Percentiles rank a stretch among this genome's conserved stretches.
These are phyloP conservation scores for Phytophthora sansomeana DNA, from an alignment of 352 stramenopile species.

Conservation along the genomic window DNA sequence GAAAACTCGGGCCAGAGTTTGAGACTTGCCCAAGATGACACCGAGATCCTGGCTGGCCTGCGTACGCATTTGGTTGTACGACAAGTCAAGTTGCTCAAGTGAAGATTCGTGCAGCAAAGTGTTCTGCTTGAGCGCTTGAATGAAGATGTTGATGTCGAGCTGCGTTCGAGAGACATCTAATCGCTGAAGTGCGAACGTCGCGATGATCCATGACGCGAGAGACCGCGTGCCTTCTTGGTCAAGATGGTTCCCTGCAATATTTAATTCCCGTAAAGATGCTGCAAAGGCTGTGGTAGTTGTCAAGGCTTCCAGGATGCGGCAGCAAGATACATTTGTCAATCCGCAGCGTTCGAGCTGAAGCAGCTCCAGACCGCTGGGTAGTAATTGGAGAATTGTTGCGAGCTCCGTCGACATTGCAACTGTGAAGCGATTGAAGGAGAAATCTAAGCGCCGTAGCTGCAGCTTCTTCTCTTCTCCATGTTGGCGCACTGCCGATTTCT, in stretches of 20 bases:
- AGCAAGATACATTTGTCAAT: conserved; percentile 42
- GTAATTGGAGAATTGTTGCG: conserved; percentile 55
- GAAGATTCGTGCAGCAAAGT: conserved; percentile 71
- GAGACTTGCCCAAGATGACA: conserved; percentile 67
- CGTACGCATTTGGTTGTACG: conserved; percentile 70
- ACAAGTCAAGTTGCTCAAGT: conserved; percentile 66
- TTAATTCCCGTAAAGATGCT: conserved; percentile 59
- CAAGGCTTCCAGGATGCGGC: conserved; percentile 50
- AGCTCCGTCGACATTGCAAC: conserved; percentile 54
- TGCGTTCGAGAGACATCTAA: conserved; percentile 70
- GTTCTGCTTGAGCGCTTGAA: conserved; percentile 70
- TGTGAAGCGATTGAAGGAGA: conserved; percentile 78
- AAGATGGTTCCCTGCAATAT: conserved; percentile 68
- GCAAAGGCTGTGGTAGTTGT: conserved; percentile 60
- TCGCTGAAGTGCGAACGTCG: conserved; percentile 58
- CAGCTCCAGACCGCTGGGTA: conserved; percentile 56
- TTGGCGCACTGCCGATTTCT: conserved; percentile 62
- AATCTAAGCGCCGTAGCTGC: conserved; percentile 53
- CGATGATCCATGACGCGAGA: conserved; percentile 63
- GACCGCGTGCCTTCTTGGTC: conserved; percentile 49
- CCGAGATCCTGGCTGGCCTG: conserved; percentile 62
- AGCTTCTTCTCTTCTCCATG: conserved; percentile 18
- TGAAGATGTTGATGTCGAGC: conserved; percentile 62
- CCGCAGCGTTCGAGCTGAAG: conserved; percentile 69
- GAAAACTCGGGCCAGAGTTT: conserved; percentile 68